Evolutionary conservation across 2,329 filamentous ascomycete species (phyloP), one percentile per base, ranked within the genome.

Genomic region (Plectosphaerella cucumerina): DNA sequence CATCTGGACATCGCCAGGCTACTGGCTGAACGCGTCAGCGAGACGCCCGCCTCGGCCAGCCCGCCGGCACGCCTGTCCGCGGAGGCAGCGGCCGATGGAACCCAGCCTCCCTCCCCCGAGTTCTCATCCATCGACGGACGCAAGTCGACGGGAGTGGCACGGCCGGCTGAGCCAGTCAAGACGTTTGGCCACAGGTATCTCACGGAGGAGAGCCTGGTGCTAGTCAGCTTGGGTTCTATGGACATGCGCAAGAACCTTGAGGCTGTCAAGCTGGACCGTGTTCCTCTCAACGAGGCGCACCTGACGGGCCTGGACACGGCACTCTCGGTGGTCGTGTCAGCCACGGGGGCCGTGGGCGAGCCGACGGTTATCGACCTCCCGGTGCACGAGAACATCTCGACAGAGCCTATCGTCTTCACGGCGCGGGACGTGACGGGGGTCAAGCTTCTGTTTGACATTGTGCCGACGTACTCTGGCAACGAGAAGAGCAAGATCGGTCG

Each of bases 151-250:
- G 65, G 73, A 49, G 60, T 66, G 18, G 67, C 76, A 6, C 77
- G 84, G 47, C 71, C 78, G 6, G 74, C 85, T 3, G 90, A 97
- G 56, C 87, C 92, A 5, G 82, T 97, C 57, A 97, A 97, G 70
- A 89, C 90, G 1, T 99, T 97, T 68, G 94, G 94, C 50, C 94
- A 99, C 74, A 85, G 93, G 49, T 99, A 97, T 69, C 79, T 99
- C 47, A 95, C 85, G 17, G 84, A 95, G 48, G 86, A 96, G 61
- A 89, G 89, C 56, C 85, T 99, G 75, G 82, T 99, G 4, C 77
- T 97, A 46, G 92, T 99, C 60, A 97, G 90, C 62, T 74, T 99
- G 9, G 94, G 94, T 0, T 93, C 90, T 0, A 96, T 97, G 89
- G 94, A 99, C 64, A 89, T 89, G 72, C 84, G 91, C 50, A 96